Conservation (phyloP, 768 basidiomycete species). For the Leucocoprinus birnbaumii region DNA sequence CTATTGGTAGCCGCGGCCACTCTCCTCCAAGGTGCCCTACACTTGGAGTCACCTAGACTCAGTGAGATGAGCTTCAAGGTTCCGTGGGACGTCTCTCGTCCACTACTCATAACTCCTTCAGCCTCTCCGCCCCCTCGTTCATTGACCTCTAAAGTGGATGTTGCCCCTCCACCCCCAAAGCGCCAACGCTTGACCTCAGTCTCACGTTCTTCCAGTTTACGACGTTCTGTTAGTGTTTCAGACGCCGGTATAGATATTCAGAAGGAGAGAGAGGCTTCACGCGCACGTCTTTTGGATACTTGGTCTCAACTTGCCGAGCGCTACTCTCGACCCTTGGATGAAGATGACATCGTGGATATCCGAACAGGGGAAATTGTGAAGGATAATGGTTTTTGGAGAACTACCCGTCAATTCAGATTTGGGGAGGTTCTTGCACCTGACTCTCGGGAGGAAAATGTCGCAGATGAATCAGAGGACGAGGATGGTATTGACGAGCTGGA, state of each 20-base stretch:
- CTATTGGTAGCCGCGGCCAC: neutral
- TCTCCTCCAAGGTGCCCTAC: neutral
- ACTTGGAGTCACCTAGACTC: neutral
- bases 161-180: conserved; percentile 46
- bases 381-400: conserved; percentile 66
- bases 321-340: conserved; percentile 62
- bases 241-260: conserved; percentile 39
- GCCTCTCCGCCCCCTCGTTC: conserved; percentile 45
- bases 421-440: conserved; percentile 47
- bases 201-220: conserved; percentile 34
- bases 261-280: conserved; percentile 54
- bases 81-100: neutral
- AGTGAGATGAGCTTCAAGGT: neutral
- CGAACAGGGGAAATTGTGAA: conserved; percentile 56
- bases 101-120: conserved; percentile 47
- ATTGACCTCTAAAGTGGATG: conserved; percentile 24
- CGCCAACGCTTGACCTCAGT: conserved; percentile 44
- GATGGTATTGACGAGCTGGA: conserved; percentile 65
- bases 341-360: conserved; percentile 80
- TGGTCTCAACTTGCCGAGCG: conserved; percentile 72
- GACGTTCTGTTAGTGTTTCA: conserved; percentile 19
- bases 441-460: conserved; percentile 38
- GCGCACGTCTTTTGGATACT: conserved; percentile 51
- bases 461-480: conserved; percentile 46
- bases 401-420: conserved; percentile 40